Evolutionary conservation across 495 filamentous ascomycete species (phyloP).

Genomic region (Pseudevernia furfuracea): DNA sequence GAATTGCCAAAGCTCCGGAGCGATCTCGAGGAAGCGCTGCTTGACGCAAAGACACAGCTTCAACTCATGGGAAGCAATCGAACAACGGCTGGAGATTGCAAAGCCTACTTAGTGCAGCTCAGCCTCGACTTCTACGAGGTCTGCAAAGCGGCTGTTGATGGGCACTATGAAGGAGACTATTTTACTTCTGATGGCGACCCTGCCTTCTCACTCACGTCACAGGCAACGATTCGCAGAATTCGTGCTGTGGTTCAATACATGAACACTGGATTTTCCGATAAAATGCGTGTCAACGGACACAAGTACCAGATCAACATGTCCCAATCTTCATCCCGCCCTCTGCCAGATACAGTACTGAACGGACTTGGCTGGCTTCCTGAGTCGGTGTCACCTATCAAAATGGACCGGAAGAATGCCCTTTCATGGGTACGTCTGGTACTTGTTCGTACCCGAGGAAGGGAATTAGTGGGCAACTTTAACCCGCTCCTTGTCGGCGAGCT

Average conservation of each 20-base stretch:
- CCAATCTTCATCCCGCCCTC: background rate
- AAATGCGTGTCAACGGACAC: slow-evolving; percentile 26
- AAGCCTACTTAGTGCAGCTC: slow-evolving; percentile 27
- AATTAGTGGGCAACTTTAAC: slow-evolving; percentile 42
- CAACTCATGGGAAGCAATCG: slow-evolving; percentile 18
- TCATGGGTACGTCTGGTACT: slow-evolving; percentile 25
- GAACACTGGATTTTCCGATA: slow-evolving; percentile 27
- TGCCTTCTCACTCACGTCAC: slow-evolving; percentile 14
- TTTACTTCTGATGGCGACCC: slow-evolving; percentile 17
- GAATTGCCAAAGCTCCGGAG: slow-evolving; percentile 31
- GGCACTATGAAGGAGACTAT: slow-evolving; percentile 29
- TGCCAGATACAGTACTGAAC: too few species aligned
- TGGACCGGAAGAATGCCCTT: slow-evolving; percentile 20
- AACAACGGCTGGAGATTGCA: slow-evolving; percentile 24
- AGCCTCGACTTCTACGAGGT: slow-evolving; percentile 27
- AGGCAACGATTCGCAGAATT: slow-evolving; percentile 21
- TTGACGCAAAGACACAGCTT: background rate
- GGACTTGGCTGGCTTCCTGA: background rate
- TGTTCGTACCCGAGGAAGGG: slow-evolving; percentile 32
- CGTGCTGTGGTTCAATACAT: slow-evolving; percentile 31
- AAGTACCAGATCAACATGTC: slow-evolving; percentile 28
- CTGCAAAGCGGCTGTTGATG: slow-evolving; percentile 31
- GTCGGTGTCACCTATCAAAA: background rate
- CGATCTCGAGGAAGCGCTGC: slow-evolving; percentile 22
- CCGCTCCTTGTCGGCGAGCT: slow-evolving; percentile 37